Conservation (phyloP, 192 early-diverging fungal genomes). For the Rhizophagus clarus region DNA sequence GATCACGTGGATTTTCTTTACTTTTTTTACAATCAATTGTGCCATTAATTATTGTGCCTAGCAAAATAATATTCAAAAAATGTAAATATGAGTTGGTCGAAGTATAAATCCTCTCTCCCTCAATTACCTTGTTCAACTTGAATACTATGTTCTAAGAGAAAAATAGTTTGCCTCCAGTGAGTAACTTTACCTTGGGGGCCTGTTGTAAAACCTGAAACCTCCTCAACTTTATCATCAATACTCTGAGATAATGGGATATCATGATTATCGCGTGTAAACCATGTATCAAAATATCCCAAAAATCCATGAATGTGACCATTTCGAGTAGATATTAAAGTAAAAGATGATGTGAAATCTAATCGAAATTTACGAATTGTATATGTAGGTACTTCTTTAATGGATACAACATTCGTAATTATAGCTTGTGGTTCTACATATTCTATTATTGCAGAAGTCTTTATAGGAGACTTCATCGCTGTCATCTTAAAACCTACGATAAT, state of each 20-base stretch:
- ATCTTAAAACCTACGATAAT: conserved; percentile 93
- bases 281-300: conserved; percentile 96
- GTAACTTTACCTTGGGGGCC: conserved; percentile 83
- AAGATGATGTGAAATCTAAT: conserved; percentile 81
- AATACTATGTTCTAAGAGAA: conserved; percentile 83
- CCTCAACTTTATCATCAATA: conserved; percentile 37
- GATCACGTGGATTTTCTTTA: conserved; percentile 79
- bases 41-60: conserved; percentile 56
- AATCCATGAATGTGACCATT: conserved; percentile 94
- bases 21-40: conserved; percentile 71
- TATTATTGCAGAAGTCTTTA: conserved; percentile 91
- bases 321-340: conserved; percentile 72
- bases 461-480: conserved; percentile 88
- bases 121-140: conserved; percentile 50
- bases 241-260: conserved; percentile 10
- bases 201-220: conserved; percentile 47
- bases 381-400: conserved; percentile 75
- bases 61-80: background rate
- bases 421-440: conserved; percentile 90
- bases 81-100: background rate
- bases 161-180: conserved; percentile 99
- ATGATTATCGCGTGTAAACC: conserved; percentile 48
- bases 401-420: conserved; percentile 75
- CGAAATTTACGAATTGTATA: conserved; percentile 90
- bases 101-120: no score